Evolutionary conservation across 352 stramenopile genomes (phyloP).

Genomic region (Phytophthora foliorum): DNA sequence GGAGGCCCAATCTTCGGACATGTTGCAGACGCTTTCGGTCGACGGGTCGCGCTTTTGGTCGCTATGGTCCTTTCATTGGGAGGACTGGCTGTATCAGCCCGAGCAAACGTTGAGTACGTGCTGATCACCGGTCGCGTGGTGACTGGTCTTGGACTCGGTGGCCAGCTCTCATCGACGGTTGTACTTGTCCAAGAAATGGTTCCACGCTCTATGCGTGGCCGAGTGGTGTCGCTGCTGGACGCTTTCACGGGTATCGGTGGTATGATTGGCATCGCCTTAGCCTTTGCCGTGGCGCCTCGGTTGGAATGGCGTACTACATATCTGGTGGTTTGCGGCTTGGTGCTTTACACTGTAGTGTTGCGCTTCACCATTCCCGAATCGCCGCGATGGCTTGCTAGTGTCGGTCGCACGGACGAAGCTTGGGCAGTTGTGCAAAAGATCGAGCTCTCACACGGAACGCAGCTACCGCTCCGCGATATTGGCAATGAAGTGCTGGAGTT

Average conservation of each 20-base stretch:
- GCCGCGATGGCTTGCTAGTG: conserved; percentile 42
- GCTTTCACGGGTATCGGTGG: conserved; percentile 36
- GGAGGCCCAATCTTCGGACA: conserved; percentile 36
- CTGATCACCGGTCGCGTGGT: conserved; percentile 32
- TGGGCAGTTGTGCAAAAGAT: conserved; percentile 32
- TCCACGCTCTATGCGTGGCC: conserved; percentile 27
- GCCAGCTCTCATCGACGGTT: conserved; percentile 36
- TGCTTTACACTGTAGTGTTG: conserved; percentile 24
- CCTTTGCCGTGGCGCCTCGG: conserved; percentile 25
- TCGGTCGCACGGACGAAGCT: conserved; percentile 33
- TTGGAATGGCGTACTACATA: conserved; percentile 40
- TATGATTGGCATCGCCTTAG: conserved; percentile 32
- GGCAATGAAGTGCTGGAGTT: background rate
- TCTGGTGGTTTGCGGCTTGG: conserved; percentile 15
- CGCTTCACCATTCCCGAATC: conserved; percentile 39
- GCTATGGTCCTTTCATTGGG: conserved; percentile 35
- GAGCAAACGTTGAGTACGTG: conserved; percentile 9
- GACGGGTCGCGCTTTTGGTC: conserved; percentile 26
- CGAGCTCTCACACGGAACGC: conserved; percentile 17
- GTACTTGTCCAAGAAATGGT: conserved; percentile 41
- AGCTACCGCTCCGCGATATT: background rate
- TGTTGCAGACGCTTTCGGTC: conserved; percentile 34
- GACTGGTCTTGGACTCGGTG: conserved; percentile 41
- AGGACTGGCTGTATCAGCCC: conserved; percentile 32
- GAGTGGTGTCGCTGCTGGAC: conserved; percentile 40